A percentile compares a stretch with the other conserved stretches of the same genome.
Conservation (phyloP, 1,284 basidiomycete species). For the Moesziomyces antarcticus region DNA sequence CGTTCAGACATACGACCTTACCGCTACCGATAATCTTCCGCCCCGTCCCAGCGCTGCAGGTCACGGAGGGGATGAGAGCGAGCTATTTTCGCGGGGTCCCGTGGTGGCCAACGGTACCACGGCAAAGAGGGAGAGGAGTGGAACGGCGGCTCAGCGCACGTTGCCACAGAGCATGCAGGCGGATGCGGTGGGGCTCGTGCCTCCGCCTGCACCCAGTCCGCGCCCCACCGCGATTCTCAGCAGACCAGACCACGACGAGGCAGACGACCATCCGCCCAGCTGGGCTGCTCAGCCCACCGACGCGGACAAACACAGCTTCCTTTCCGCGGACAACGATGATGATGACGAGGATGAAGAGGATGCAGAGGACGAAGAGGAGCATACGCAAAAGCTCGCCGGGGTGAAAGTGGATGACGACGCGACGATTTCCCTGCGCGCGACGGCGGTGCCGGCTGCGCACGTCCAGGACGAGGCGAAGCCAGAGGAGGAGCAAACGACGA, state of each 20-base stretch:
- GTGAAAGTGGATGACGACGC: constrained; percentile 30
- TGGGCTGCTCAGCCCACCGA: constrained; percentile 10
- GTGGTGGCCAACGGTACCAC: constrained; percentile 29
- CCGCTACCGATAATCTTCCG: constrained; percentile 41
- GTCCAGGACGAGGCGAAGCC: neutral
- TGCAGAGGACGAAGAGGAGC: constrained; percentile 5
- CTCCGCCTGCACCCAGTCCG: constrained; percentile 47
- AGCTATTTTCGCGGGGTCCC: constrained; percentile 1
- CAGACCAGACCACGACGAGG: constrained; percentile 41
- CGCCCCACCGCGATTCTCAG: constrained; percentile 37
- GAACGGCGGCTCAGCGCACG: constrained; percentile 29
- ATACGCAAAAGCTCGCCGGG: constrained; percentile 18
- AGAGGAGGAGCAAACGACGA: too few species aligned
- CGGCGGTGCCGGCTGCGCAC: constrained; percentile 6
- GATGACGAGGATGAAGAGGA: constrained; percentile 11
- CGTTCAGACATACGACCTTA: constrained; percentile 80
- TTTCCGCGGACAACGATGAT: constrained; percentile 2
- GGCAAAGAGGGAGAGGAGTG: constrained; percentile 30
- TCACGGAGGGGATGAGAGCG: neutral
- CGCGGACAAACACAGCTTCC: constrained; percentile 1
- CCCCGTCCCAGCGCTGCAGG: constrained; percentile 6
- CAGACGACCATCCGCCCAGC: constrained; percentile 24
- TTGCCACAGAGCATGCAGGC: constrained; percentile 14
- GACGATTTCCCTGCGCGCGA: constrained; percentile 30
- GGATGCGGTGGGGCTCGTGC: constrained; percentile 40